Percentiles rank a stretch among this genome's conserved stretches.
Conservation (phyloP, 169 alveolate genomes). For the Miamiensis avidus region DNA sequence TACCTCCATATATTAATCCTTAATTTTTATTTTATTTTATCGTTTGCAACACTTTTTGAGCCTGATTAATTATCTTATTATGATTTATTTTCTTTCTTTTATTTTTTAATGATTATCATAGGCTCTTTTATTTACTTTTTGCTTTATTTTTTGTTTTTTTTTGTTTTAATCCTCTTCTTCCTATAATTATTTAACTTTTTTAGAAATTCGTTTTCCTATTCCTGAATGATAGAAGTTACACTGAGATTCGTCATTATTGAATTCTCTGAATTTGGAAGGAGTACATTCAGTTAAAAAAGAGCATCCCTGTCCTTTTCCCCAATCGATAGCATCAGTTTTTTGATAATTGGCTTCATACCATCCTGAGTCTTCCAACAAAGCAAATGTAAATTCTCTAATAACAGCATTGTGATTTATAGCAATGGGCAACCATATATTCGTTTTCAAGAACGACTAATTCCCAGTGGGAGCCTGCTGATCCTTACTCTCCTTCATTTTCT, state of each 20-base stretch:
- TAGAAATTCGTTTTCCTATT: no score
- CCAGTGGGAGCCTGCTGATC: conserved; percentile 65
- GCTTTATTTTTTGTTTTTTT: no score
- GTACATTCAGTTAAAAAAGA: conserved; percentile 5
- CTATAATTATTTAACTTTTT: no score
- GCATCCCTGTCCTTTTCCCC: conserved; percentile 40
- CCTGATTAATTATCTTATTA: no score
- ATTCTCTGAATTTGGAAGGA: conserved; percentile 8
- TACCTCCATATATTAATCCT: no score
- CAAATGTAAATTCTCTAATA: conserved; percentile 39
- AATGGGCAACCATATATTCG: conserved; percentile 60
- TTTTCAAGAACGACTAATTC: conserved; percentile 44
- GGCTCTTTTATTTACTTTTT: no score
- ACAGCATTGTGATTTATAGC: conserved; percentile 1
- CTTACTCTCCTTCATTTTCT: conserved; percentile 54
- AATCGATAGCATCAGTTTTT: conserved; percentile 2
- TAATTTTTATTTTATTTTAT: no score
- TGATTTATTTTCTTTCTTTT: no score
- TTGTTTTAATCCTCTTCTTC: no score
- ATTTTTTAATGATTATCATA: no score
- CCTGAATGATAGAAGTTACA: conserved; percentile 6
- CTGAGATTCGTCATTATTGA: not conserved
- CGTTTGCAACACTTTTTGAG: no score
- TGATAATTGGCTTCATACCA: conserved; percentile 37
- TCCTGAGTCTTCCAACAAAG: conserved; percentile 55